A percentile compares a stretch with the other conserved stretches of the same genome.
phyloP scores from a whole-genome alignment of 495 filamentous ascomycete genomes.

The Alectoria sarmentosa region DNA sequence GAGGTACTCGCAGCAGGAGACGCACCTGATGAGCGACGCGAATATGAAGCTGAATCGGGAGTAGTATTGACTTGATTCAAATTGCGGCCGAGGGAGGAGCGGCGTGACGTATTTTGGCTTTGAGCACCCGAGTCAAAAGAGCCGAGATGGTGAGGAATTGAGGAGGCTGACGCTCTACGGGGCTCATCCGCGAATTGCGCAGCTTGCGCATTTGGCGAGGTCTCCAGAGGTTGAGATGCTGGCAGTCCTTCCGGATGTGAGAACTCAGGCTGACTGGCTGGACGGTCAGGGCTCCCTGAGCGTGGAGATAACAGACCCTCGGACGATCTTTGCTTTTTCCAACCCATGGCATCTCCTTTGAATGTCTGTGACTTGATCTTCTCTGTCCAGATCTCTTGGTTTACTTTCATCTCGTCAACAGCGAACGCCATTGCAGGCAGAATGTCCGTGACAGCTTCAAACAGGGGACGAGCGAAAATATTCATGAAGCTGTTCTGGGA shows the following conservation, averaged over 20 bases:
- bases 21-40: constrained; percentile 29
- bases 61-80: constrained; percentile 16
- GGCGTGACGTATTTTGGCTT: constrained; percentile 16
- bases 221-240: constrained; percentile 23
- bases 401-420: constrained; percentile 68
- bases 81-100: constrained; percentile 22
- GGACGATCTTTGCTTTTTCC: constrained; percentile 8
- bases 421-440: constrained; percentile 77
- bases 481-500: constrained; percentile 95
- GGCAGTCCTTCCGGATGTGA: constrained; percentile 29
- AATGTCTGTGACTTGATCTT: constrained; percentile 23
- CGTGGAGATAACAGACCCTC: constrained; percentile 23
- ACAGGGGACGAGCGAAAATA: constrained; percentile 85
- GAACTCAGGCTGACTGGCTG: constrained; percentile 24
- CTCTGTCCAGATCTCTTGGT: constrained; percentile 62
- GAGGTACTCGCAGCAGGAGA: constrained; percentile 18
- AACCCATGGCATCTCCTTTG: constrained; percentile 6
- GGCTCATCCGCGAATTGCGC: constrained; percentile 14
- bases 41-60: constrained; percentile 20
- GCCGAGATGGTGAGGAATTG: constrained; percentile 13
- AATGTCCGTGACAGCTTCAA: constrained; percentile 76
- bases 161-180: constrained; percentile 19
- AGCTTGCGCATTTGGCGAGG: constrained; percentile 12
- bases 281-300: constrained; percentile 23
- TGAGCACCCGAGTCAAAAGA: constrained; percentile 12